Evolutionary conservation across 225 moss, liverwort and hornwort genomes (phyloP).

Genomic region (Pseudoscleropodium purum): DNA sequence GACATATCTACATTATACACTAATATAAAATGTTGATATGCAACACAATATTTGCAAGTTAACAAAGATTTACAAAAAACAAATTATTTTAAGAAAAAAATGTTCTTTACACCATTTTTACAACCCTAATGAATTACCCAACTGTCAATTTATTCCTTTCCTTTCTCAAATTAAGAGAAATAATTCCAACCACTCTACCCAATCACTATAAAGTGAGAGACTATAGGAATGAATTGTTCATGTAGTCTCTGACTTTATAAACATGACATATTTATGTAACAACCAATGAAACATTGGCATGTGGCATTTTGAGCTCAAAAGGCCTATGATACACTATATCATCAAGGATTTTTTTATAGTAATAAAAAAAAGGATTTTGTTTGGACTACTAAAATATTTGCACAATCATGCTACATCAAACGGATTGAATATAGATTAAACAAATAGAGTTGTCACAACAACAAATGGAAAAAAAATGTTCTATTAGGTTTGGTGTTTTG

Average conservation of each 20-base stretch:
- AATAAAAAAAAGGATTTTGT: background rate
- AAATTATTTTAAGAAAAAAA: no score
- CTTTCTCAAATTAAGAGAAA: no score
- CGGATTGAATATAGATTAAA: background rate
- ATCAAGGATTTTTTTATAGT: background rate
- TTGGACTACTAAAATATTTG: no score
- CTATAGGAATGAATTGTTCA: no score
- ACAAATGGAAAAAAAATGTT: background rate
- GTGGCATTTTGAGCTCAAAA: fast-evolving
- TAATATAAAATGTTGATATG: background rate
- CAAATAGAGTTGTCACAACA: fast-evolving
- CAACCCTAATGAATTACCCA: background rate
- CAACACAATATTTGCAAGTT: no score
- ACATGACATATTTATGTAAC: background rate
- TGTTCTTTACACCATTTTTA: background rate
- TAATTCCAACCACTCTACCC: no score
- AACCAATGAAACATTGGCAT: background rate
- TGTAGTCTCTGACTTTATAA: background rate
- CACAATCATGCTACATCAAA: background rate
- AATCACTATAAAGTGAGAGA: no score
- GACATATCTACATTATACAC: background rate
- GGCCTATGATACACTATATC: background rate
- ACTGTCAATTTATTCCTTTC: background rate
- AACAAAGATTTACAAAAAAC: no score
- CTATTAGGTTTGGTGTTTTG: background rate